phyloP scores from a whole-genome alignment of 1,284 basidiomycete genomes.

The Ustilago sp. region DNA sequence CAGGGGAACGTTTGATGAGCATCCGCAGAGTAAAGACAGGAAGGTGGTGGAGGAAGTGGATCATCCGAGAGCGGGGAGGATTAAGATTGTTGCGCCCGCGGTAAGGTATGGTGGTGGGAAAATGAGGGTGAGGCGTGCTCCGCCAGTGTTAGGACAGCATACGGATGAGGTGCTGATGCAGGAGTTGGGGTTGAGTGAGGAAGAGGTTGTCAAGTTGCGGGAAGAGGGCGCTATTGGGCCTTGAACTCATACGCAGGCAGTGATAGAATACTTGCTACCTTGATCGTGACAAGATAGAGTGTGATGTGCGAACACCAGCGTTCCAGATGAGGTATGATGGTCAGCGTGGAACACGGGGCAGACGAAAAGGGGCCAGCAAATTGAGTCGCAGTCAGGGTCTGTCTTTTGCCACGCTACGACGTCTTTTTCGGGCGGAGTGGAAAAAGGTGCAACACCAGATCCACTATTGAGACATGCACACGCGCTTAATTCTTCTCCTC shows the following conservation, averaged over 20 bases:
- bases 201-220: slow-evolving; percentile 75
- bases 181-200: slow-evolving; percentile 78
- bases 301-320: not conserved
- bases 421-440: slow-evolving; percentile 6
- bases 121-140: slow-evolving; percentile 63
- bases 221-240: slow-evolving; percentile 53
- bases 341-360: not conserved
- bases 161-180: slow-evolving; percentile 69
- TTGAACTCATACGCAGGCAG: slow-evolving; percentile 8
- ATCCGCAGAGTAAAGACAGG: slow-evolving; percentile 84
- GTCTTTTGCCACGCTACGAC: slow-evolving; percentile 1
- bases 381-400: slow-evolving; percentile 13
- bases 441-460: slow-evolving; percentile 12
- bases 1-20: slow-evolving; percentile 82
- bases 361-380: slow-evolving; percentile 4
- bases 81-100: slow-evolving; percentile 87
- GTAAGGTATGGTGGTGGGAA: slow-evolving; percentile 87
- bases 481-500: not conserved
- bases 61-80: slow-evolving; percentile 78
- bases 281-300: not conserved
- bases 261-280: not conserved
- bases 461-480: not conserved
- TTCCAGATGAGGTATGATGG: not conserved
- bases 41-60: slow-evolving; percentile 76
- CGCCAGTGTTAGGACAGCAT: slow-evolving; percentile 70